Evolutionary conservation across 805 yeast genomes (phyloP).

Genomic region (Cyberlindnera meyerae): DNA sequence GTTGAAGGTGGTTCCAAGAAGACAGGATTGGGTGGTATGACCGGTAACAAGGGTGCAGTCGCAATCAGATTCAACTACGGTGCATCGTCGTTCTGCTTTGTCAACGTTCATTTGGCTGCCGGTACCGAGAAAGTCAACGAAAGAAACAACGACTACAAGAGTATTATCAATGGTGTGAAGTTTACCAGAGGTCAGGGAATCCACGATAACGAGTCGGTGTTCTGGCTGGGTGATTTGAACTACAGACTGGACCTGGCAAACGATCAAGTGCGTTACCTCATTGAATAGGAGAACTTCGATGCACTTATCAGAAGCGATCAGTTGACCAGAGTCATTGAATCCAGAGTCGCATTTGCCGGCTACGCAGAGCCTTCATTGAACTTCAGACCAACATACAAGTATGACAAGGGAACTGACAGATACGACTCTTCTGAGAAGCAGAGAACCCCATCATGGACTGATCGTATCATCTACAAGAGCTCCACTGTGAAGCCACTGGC

Average conservation of each 20-base stretch:
- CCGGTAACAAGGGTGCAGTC: slow-evolving; percentile 77
- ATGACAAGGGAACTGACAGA: slow-evolving; percentile 71
- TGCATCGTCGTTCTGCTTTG: slow-evolving; percentile 68
- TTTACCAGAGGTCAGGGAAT: slow-evolving; percentile 40
- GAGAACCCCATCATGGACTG: slow-evolving; percentile 96
- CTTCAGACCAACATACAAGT: slow-evolving; percentile 90
- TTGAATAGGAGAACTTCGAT: slow-evolving; percentile 41
- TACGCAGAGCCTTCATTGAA: slow-evolving; percentile 72
- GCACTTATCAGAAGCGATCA: slow-evolving; percentile 71
- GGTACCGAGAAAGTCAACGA: slow-evolving; percentile 79
- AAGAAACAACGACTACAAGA: slow-evolving; percentile 80
- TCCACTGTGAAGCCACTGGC: slow-evolving; percentile 48
- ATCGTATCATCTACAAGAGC: slow-evolving; percentile 47
- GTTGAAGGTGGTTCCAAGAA: slow-evolving; percentile 88
- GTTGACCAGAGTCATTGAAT: slow-evolving; percentile 64
- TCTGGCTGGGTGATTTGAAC: slow-evolving; percentile 96
- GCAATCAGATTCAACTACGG: slow-evolving; percentile 63
- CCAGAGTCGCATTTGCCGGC: slow-evolving; percentile 63
- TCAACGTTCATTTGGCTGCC: slow-evolving; percentile 89
- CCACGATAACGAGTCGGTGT: slow-evolving; percentile 76
- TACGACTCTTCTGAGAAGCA: slow-evolving; percentile 92
- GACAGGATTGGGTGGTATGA: slow-evolving; percentile 91
- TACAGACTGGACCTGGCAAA: slow-evolving; percentile 70
- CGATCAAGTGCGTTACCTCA: slow-evolving; percentile 62
- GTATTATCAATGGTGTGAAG: slow-evolving; percentile 63